Conservation (phyloP, 164 flowering plant genomes). For the Chimonanthus praecox region DNA sequence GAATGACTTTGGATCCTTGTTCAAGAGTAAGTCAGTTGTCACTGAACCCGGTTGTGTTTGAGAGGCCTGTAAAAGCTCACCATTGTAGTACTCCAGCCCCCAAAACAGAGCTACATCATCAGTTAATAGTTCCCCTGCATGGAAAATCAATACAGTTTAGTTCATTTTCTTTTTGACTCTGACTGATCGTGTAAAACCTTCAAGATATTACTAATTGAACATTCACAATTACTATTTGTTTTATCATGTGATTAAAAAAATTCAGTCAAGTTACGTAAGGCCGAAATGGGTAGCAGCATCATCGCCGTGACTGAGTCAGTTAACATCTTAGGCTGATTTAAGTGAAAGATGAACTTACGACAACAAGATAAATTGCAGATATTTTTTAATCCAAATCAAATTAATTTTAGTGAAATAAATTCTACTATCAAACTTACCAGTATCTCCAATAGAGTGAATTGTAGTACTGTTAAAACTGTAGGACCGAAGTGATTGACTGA, state of each 20-base stretch:
- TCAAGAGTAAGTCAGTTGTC: slow-evolving; percentile 44
- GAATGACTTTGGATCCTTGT: slow-evolving; percentile 37
- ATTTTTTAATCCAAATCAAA: not conserved
- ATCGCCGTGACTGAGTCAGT: not conserved
- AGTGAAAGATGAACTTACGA: too few species aligned
- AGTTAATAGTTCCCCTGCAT: slow-evolving; percentile 20
- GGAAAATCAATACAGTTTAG: too few species aligned
- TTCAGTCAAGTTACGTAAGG: not conserved
- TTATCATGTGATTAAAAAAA: too few species aligned
- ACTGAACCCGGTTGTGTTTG: slow-evolving; percentile 33
- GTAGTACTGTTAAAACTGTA: slow-evolving; percentile 53
- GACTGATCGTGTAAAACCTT: too few species aligned
- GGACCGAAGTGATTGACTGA: slow-evolving; percentile 19
- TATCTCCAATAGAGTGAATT: slow-evolving; percentile 9
- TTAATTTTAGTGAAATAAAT: too few species aligned
- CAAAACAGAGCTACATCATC: slow-evolving; percentile 56
- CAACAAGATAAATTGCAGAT: too few species aligned
- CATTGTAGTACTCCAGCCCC: slow-evolving; percentile 41
- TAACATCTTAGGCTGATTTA: not conserved
- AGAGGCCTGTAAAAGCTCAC: slow-evolving; percentile 30
- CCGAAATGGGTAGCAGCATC: not conserved
- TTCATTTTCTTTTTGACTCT: too few species aligned
- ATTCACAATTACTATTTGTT: not conserved
- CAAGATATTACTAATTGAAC: too few species aligned
- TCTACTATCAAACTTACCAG: not conserved